These are phyloP conservation scores for Alternaria brassicicola DNA, from an alignment of 2,329 filamentous ascomycete species.

Conservation along the genomic window DNA sequence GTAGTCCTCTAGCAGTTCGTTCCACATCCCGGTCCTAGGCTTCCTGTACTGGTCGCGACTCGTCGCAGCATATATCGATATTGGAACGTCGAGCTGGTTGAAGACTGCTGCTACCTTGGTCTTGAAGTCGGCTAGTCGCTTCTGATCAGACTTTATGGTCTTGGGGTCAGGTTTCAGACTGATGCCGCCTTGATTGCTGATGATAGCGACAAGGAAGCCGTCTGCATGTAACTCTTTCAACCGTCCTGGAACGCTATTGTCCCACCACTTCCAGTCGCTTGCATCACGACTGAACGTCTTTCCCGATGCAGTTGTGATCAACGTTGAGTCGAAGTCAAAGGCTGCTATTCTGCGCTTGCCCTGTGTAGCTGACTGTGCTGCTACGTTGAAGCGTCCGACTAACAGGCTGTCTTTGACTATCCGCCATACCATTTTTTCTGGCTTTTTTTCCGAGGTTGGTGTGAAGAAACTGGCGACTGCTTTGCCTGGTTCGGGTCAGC, in stretches of 20 bases:
- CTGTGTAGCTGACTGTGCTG: conserved; percentile 33
- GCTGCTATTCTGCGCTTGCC: conserved; percentile 43
- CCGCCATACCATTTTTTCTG: conserved; percentile 74
- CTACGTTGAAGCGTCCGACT: conserved; percentile 71
- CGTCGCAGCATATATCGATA: conserved; percentile 85
- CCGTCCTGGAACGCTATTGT: conserved; percentile 69
- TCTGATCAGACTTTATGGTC: conserved; percentile 68
- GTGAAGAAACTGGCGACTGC: conserved; percentile 87
- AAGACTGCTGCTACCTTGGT: conserved; percentile 75
- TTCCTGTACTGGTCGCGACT: conserved; percentile 83
- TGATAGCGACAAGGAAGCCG: conserved; percentile 76
- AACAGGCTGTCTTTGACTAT: conserved; percentile 72
- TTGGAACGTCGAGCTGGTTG: conserved; percentile 73
- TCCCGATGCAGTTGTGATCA: conserved; percentile 80
- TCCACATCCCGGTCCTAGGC: conserved; percentile 89
- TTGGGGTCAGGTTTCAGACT: conserved; percentile 77
- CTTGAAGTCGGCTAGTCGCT: conserved; percentile 80
- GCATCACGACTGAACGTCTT: conserved; percentile 75
- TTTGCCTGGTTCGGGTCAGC: conserved; percentile 57
- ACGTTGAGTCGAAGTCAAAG: conserved; percentile 72
- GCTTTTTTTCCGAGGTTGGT: conserved; percentile 81
- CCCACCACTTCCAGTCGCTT: conserved; percentile 95
- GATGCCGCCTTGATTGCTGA: conserved; percentile 90
- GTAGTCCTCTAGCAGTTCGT: conserved; percentile 62
- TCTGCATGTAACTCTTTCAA: conserved; percentile 73